These are phyloP conservation scores for Termitomyces sp. DNA, from an alignment of 768 basidiomycete species.

Conservation along the genomic window DNA sequence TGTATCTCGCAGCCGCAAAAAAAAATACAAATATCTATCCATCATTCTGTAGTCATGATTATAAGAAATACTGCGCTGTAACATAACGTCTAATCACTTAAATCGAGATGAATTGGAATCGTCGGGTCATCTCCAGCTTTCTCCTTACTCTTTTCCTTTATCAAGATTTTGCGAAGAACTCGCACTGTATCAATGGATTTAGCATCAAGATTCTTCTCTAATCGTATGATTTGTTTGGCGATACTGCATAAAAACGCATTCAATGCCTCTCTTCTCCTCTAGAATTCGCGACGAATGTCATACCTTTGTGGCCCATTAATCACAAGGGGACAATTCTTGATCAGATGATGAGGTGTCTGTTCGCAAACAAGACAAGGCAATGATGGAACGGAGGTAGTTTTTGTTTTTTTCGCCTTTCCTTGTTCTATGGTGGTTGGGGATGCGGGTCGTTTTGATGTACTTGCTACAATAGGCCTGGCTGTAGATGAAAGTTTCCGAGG, in stretches of 20 bases:
- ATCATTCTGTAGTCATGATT: background rate
- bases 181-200: constrained; percentile 26
- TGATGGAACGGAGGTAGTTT: constrained; percentile 5
- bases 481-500: background rate
- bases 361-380: constrained; percentile 46
- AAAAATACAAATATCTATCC: background rate
- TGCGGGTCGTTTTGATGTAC: constrained; percentile 29
- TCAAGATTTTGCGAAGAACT: constrained; percentile 32
- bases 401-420: constrained; percentile 29
- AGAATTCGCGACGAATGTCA: background rate
- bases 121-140: constrained; percentile 13
- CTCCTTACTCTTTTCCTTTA: constrained; percentile 26
- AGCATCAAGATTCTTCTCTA: constrained; percentile 36
- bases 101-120: constrained; percentile 11
- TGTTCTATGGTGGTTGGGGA: constrained; percentile 22
- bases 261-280: background rate
- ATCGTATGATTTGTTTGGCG: constrained; percentile 33
- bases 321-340: constrained; percentile 54
- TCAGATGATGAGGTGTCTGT: constrained; percentile 24
- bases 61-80: background rate
- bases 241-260: constrained; percentile 26
- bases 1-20: background rate
- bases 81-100: constrained; percentile 9
- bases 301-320: constrained; percentile 50
- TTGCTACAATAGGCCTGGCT: constrained; percentile 1